Evolutionary conservation across 2,329 filamentous ascomycete species (phyloP).

Genomic region (Aspergillus texensis): DNA sequence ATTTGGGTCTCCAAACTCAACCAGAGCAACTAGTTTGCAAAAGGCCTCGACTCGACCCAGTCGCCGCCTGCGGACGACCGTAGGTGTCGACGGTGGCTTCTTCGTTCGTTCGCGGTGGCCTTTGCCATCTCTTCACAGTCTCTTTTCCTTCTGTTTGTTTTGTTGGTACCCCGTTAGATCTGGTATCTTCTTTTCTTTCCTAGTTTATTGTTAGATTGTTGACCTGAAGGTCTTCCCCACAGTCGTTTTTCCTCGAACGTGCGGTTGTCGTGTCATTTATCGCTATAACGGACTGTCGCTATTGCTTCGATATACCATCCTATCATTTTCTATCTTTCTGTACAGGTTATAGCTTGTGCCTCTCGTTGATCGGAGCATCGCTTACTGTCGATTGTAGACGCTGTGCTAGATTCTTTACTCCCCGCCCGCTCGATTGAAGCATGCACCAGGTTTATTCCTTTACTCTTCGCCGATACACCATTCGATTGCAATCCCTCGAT

Average conservation of each 20-base stretch:
- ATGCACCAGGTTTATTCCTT: background rate
- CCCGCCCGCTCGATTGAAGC: background rate
- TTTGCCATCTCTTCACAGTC: background rate
- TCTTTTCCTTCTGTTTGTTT: background rate
- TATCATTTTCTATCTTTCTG: background rate
- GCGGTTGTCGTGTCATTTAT: background rate
- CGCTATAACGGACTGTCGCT: background rate
- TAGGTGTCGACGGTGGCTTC: background rate
- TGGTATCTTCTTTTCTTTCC: background rate
- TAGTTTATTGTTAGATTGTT: background rate
- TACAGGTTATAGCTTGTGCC: background rate
- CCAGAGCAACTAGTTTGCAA: conserved; percentile 2
- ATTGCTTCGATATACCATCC: background rate
- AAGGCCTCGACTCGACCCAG: conserved; percentile 4
- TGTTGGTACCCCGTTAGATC: background rate
- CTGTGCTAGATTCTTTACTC: background rate
- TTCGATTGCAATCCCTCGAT: background rate
- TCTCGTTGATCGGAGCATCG: background rate
- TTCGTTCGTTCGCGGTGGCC: conserved; percentile 1
- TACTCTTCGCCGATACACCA: background rate
- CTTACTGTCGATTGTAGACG: background rate
- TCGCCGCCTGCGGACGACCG: conserved; percentile 7
- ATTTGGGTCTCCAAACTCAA: background rate
- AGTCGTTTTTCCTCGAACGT: conserved; percentile 4
- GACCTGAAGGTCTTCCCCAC: background rate